Base-by-base conservation (phyloP, 768 basidiomycete species). In the Fomitopsis serialis region DNA sequence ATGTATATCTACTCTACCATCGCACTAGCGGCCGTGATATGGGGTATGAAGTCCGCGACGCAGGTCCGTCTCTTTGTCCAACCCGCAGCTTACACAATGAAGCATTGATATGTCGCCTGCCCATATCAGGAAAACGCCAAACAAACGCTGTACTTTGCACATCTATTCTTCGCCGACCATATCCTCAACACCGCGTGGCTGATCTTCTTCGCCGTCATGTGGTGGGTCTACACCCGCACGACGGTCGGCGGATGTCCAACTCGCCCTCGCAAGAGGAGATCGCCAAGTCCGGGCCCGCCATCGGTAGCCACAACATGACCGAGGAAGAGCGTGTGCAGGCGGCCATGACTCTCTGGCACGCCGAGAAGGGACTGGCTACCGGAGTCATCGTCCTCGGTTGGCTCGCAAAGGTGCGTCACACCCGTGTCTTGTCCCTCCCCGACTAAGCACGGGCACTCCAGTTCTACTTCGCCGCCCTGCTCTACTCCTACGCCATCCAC, bases 181-280 rank as follows among this genome's bases (percentile, higher is more conserved):
- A 68, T 97, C 53, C 73, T 99, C 55, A 87, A 85, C 15, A 93
- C 95, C 1, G 72, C 86, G 0, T 98, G 92, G 88, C 95, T 93
- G n/a, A 77, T 88, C 40, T 89, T 90, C 64, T 98, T 99, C 58
- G 89, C 85, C 36, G 78, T 92, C 21, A 72, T 78, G 37, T 99
- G 95, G 96, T 99, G 92, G 87, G 70, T 82, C 32, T 88, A 88
- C 72, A 89, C 84, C 89, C 94, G 0, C 97, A 99, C 65, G 94
- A 99, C 61, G 97, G 97, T 5, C 77, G 76, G 22, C 81, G 84
- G 1, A 79, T 82, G 32, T 79, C 80, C 57, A 91, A 96, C 67
- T 98, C 94, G 1, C 76, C 78, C 25, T 96, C 97, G 10, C 97
- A 99, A 70, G 72, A 90, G 65, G 87, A 84, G 40, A 81, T 99